Evolutionary conservation across 208 protist species (phyloP).

Genomic region (Crithidia fasciculata): DNA sequence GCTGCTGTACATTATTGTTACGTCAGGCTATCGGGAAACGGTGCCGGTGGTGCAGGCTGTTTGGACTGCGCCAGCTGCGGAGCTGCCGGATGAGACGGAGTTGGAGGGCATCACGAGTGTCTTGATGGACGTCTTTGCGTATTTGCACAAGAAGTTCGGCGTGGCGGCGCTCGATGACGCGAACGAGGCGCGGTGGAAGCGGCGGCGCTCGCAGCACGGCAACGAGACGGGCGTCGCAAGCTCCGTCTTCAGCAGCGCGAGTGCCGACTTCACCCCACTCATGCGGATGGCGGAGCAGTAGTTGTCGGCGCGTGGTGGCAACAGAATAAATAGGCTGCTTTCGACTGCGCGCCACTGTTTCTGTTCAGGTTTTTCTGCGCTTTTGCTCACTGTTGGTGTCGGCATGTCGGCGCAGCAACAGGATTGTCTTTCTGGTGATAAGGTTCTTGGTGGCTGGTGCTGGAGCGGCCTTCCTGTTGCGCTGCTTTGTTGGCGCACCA

Average conservation of each 20-base stretch:
- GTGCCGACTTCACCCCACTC: conserved; percentile 35
- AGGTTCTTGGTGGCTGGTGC: no score
- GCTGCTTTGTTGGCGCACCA: no score
- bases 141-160: conserved; percentile 71
- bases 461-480: no score
- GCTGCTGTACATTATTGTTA: conserved; percentile 57
- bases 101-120: conserved; percentile 69
- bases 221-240: conserved; percentile 24
- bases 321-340: no score
- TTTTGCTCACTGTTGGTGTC: no score
- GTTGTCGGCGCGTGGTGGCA: not conserved
- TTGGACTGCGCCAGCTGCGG: conserved; percentile 19
- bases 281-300: conserved; percentile 35
- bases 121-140: conserved; percentile 79
- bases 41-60: conserved; percentile 26
- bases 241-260: conserved; percentile 40
- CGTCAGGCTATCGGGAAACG: conserved; percentile 32
- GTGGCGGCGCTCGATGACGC: conserved; percentile 69
- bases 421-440: no score
- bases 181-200: conserved; percentile 64
- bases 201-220: conserved; percentile 32
- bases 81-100: conserved; percentile 43
- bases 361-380: no score
- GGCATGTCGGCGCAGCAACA: no score
- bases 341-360: no score